Base-by-base conservation (phyloP, 1,139 yeast species). In the Protomyces lactucae-debilis region DNA sequence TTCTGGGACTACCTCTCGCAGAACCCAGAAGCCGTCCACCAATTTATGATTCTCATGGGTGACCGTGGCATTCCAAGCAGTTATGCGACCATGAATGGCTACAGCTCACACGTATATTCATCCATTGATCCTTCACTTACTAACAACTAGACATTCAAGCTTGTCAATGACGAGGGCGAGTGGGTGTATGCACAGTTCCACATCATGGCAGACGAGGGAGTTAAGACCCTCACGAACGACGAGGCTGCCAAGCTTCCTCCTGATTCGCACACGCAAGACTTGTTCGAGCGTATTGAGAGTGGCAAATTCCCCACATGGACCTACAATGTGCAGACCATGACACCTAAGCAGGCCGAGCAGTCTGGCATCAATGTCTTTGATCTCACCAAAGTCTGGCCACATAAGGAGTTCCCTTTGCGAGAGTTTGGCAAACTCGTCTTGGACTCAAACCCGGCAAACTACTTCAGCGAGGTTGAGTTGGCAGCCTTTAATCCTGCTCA, bases 401-500 rank as follows among this genome's bases (percentile, higher is more conserved):
- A 87, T 76, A 77, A 76, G 72, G 87, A 87, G 68, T 87, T 82
- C 80, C 93, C 93, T 73, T 75, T 87, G 76, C 83, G 91, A 77
- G 82, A 82, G 72, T 85, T 87, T 75, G 93, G 92, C 74, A 82
- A 83, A 76, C 80, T 87, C 69, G 80, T 82, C 40, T 79, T 87
- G 73, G 85, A 87, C 78, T 84, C 83, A 76, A 87, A 87, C 78
- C 88, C 91, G 69, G 78, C 83, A 75, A 87, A 87, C 77, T 87
- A 86, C 78, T 86, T 86, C 77, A 90, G 90, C 70, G 92, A 87
- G 75, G 85, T 86, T 72, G 93, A 87, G 77, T 92, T 86, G 77
- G 86, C 87, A 69, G 92, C 92, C 14, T 87, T 88, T 77, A 81
- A 91, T 57, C 96, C 96, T 67, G 82, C 91, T 52, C 90, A 88